phyloP scores from a whole-genome alignment of 2,329 filamentous ascomycete species.

The Apiospora aurea region DNA sequence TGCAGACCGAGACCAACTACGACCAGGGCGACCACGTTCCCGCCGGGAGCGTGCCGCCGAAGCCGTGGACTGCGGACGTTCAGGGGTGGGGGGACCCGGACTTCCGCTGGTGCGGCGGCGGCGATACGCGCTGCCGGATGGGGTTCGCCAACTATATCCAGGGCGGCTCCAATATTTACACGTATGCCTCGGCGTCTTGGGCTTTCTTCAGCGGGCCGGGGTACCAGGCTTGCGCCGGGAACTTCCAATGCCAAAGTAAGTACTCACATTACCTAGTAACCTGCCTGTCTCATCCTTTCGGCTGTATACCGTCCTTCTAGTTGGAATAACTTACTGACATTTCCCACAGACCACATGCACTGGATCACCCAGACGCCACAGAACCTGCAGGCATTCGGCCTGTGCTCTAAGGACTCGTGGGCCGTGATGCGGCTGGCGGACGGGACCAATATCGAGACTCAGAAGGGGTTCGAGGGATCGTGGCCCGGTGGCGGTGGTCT shows the following conservation, averaged over 20 bases:
- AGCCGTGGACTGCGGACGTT: constrained; percentile 48
- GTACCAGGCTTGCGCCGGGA: constrained; percentile 44
- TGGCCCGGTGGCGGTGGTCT: constrained; percentile 44
- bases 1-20: constrained; percentile 64
- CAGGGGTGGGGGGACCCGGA: constrained; percentile 50
- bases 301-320: neutral
- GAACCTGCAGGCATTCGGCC: constrained; percentile 50
- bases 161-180: constrained; percentile 49
- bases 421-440: constrained; percentile 46
- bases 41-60: constrained; percentile 40
- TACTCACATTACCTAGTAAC: neutral
- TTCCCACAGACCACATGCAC: constrained; percentile 44
- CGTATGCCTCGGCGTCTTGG: constrained; percentile 52
- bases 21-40: constrained; percentile 48
- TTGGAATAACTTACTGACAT: constrained; percentile 27
- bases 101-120: constrained; percentile 47
- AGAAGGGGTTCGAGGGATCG: constrained; percentile 44
- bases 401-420: constrained; percentile 50
- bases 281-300: neutral
- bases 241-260: constrained; percentile 45
- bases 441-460: constrained; percentile 42
- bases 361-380: constrained; percentile 47
- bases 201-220: constrained; percentile 51
- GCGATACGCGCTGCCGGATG: constrained; percentile 51
- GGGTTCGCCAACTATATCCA: constrained; percentile 51